phyloP scores from a whole-genome alignment of 73 alveolate genomes.

The Durusdinium trenchii region DNA sequence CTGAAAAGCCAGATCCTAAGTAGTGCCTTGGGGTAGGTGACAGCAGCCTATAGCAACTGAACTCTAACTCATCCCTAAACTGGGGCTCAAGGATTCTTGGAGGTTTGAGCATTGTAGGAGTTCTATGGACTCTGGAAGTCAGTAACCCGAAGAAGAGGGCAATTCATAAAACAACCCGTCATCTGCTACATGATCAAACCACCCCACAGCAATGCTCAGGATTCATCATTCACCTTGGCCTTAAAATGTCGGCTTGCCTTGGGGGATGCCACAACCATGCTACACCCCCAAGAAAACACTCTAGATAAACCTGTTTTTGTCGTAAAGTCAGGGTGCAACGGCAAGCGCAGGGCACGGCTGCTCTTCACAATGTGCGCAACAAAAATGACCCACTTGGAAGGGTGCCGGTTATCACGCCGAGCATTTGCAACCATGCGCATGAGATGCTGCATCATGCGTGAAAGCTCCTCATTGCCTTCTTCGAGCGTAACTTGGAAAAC shows the following conservation, averaged over 20 bases:
- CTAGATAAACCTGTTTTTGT: too few species aligned
- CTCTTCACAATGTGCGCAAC: constrained; percentile 34
- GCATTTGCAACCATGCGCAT: constrained; percentile 33
- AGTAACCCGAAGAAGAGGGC: too few species aligned
- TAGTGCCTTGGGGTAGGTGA: neutral
- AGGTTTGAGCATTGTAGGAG: too few species aligned
- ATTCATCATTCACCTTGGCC: too few species aligned
- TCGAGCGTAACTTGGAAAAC: constrained; percentile 13
- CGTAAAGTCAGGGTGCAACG: constrained; percentile 34
- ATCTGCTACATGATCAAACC: too few species aligned
- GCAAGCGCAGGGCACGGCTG: constrained; percentile 3
- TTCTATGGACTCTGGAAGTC: too few species aligned
- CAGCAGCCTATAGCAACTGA: too few species aligned
- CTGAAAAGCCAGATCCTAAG: constrained; percentile 13
- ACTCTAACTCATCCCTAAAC: neutral
- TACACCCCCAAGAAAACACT: neutral
- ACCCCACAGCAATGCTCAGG: too few species aligned
- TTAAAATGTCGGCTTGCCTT: too few species aligned
- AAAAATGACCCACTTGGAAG: constrained; percentile 47
- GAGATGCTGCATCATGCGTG: constrained; percentile 51
- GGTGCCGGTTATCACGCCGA: neutral
- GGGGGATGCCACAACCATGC: neutral
- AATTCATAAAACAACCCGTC: too few species aligned
- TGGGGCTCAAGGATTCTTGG: neutral
- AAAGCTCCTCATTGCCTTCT: neutral